A percentile compares a stretch with the other conserved stretches of the same genome.
Conservation (phyloP, 2,329 filamentous ascomycete genomes). For the Westerdykella aurantiaca region DNA sequence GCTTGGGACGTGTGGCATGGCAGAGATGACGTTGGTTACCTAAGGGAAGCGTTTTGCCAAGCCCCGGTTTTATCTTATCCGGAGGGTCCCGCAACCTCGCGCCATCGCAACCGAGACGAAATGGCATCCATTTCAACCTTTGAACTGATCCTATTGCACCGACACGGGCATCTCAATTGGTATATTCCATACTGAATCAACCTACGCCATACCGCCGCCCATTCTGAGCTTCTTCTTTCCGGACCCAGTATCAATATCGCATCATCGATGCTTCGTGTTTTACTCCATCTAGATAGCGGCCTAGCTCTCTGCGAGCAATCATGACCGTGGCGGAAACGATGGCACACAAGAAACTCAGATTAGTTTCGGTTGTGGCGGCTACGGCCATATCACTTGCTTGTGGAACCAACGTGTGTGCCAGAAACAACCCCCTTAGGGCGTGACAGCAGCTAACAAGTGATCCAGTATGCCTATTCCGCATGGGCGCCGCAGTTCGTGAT, state of each 20-base stretch:
- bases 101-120: no score
- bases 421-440: background rate
- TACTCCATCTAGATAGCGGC: no score
- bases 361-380: slow-evolving; percentile 78
- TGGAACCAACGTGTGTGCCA: slow-evolving; percentile 72
- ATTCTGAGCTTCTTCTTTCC: background rate
- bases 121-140: background rate
- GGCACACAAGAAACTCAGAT: slow-evolving; percentile 57
- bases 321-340: slow-evolving; percentile 27
- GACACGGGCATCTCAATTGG: no score
- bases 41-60: background rate
- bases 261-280: no score
- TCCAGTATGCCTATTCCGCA: slow-evolving; percentile 92
- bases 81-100: no score
- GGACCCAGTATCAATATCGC: no score
- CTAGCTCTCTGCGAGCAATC: slow-evolving; percentile 6
- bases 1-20: background rate
- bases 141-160: background rate
- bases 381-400: slow-evolving; percentile 82
- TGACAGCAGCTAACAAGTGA: slow-evolving; percentile 19
- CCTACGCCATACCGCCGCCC: slow-evolving; percentile 4
- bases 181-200: background rate
- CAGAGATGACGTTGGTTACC: background rate
- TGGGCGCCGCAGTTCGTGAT: slow-evolving; percentile 95
- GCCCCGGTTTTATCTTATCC: background rate